A percentile compares a stretch with the other conserved stretches of the same genome.
phyloP scores from a whole-genome alignment of 805 yeast genomes.

The Pichia deserticola region DNA sequence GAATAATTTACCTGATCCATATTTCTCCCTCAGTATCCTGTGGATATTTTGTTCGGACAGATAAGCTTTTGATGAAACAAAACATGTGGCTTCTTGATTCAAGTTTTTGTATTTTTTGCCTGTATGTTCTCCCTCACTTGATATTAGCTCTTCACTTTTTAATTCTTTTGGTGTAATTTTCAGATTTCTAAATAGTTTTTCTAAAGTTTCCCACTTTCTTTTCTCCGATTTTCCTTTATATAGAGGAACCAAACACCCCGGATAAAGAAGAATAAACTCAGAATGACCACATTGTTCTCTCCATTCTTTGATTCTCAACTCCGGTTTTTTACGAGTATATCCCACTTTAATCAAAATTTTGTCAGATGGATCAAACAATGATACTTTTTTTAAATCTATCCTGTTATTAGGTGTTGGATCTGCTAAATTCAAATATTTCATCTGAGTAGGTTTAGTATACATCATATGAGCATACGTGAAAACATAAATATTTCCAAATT shows the following conservation, averaged over 20 bases:
- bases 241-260: constrained; percentile 16
- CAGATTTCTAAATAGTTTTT: neutral
- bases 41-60: constrained; percentile 39
- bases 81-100: constrained; percentile 25
- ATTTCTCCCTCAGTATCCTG: constrained; percentile 27
- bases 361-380: constrained; percentile 30
- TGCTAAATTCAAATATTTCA: constrained; percentile 33
- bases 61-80: constrained; percentile 28
- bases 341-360: constrained; percentile 45
- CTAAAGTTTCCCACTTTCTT: neutral
- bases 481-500: constrained; percentile 40
- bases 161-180: neutral
- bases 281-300: constrained; percentile 40
- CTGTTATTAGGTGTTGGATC: constrained; percentile 17
- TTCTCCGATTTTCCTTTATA: neutral
- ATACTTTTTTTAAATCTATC: constrained; percentile 23
- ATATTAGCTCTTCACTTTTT: neutral
- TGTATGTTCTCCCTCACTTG: neutral
- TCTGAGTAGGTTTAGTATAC: constrained; percentile 18
- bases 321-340: constrained; percentile 41
- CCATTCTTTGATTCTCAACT: constrained; percentile 43
- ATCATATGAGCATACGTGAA: constrained; percentile 40
- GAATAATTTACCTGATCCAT: constrained; percentile 41
- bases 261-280: constrained; percentile 33
- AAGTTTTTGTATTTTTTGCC: constrained; percentile 2